These are phyloP conservation scores for Boehmeria nivea DNA, from an alignment of 306 rosid species.

Conservation along the genomic window DNA sequence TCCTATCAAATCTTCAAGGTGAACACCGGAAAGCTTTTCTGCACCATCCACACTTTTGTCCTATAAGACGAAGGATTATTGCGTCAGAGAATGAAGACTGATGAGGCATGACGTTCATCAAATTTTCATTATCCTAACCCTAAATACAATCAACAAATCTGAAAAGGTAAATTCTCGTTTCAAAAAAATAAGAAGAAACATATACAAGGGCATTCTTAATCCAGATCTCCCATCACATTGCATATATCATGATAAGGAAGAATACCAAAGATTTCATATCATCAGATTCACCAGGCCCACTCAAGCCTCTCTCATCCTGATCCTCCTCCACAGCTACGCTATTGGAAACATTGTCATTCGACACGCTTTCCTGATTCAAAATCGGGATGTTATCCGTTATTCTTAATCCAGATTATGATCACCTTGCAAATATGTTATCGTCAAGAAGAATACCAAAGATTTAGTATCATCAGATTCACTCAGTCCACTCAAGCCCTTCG, in stretches of 20 bases:
- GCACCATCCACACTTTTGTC: slow-evolving; percentile 32
- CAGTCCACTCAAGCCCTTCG: slow-evolving; percentile 24
- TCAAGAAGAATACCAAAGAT: slow-evolving; percentile 39
- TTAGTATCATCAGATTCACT: slow-evolving; percentile 25
- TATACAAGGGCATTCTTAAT: neutral
- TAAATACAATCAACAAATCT: neutral
- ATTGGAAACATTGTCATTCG: slow-evolving; percentile 19
- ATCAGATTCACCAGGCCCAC: neutral
- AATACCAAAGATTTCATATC: slow-evolving; percentile 1
- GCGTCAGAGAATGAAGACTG: neutral
- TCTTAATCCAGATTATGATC: neutral
- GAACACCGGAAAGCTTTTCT: slow-evolving; percentile 40
- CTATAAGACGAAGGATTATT: slow-evolving; percentile 33
- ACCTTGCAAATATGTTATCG: neutral
- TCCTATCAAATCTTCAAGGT: slow-evolving; percentile 61
- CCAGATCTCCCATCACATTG: slow-evolving; percentile 1
- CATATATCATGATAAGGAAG: neutral
- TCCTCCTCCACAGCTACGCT: slow-evolving; percentile 18
- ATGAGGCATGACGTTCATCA: no score
- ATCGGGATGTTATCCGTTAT: slow-evolving; percentile 15
- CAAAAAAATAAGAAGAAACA: neutral
- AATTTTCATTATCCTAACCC: neutral
- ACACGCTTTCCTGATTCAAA: slow-evolving; percentile 29
- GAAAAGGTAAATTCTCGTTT: no score
- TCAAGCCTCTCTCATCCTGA: no score